These are phyloP conservation scores for Trichophyton simii DNA, from an alignment of 2,329 filamentous ascomycete species.

Conservation along the genomic window DNA sequence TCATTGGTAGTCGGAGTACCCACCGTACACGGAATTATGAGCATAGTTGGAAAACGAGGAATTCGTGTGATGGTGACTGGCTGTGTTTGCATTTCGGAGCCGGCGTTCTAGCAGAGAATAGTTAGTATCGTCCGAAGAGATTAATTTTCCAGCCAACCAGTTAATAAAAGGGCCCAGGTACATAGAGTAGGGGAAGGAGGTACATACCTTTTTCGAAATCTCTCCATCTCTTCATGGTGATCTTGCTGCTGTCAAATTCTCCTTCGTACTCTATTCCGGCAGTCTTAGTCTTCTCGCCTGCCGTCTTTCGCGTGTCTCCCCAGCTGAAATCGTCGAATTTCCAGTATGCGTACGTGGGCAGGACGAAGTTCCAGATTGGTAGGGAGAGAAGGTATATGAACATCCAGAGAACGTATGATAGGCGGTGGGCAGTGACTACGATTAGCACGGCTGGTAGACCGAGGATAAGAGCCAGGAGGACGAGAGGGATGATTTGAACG, in stretches of 20 bases:
- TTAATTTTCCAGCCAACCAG: not conserved
- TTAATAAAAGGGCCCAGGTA: too few species aligned
- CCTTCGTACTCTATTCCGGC: slow-evolving; percentile 77
- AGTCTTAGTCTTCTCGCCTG: slow-evolving; percentile 78
- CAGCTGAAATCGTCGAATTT: slow-evolving; percentile 99
- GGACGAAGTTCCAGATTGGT: slow-evolving; percentile 93
- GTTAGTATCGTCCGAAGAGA: not conserved
- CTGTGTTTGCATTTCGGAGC: slow-evolving; percentile 17
- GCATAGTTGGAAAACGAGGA: slow-evolving; percentile 20
- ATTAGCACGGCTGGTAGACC: slow-evolving; percentile 88
- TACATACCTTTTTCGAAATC: slow-evolving; percentile 71
- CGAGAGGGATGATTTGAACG: slow-evolving; percentile 76
- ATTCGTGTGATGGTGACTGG: slow-evolving; percentile 16
- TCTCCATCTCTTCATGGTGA: slow-evolving; percentile 97
- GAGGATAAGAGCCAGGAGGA: slow-evolving; percentile 79
- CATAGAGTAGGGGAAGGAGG: not conserved
- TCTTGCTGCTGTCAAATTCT: slow-evolving; percentile 96
- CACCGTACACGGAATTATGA: slow-evolving; percentile 22
- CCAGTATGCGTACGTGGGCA: slow-evolving; percentile 93
- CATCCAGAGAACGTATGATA: slow-evolving; percentile 94
- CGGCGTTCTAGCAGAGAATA: slow-evolving; percentile 25
- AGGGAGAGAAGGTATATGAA: slow-evolving; percentile 84
- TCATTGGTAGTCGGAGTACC: slow-evolving; percentile 27
- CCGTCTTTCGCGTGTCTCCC: slow-evolving; percentile 95
- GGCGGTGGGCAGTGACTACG: slow-evolving; percentile 81